These are phyloP conservation scores for Suillus lakei DNA, from an alignment of 768 basidiomycete genomes.

Conservation along the genomic window DNA sequence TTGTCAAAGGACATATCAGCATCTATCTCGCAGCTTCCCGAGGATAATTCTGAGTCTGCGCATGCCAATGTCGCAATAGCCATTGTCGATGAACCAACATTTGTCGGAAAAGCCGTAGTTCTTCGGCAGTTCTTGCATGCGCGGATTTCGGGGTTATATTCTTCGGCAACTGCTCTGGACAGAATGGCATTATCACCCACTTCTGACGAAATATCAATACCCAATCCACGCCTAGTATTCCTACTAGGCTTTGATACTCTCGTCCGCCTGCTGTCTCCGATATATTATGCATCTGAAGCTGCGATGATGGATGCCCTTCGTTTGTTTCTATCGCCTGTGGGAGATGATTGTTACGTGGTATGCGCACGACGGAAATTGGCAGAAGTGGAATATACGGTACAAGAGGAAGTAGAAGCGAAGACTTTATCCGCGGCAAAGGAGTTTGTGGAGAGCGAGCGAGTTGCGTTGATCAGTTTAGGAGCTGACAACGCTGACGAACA, in stretches of 20 bases:
- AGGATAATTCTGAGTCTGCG: conserved; percentile 1
- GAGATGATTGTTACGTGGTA: conserved; percentile 65
- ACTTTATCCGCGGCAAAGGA: conserved; percentile 43
- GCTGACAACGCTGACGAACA: conserved; percentile 52
- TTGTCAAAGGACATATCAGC: conserved; percentile 53
- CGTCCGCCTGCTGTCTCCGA: conserved; percentile 73
- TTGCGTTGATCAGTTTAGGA: conserved; percentile 67
- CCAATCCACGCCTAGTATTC: conserved; percentile 59
- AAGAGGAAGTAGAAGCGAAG: conserved; percentile 34
- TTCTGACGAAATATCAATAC: conserved; percentile 11
- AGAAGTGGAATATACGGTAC: conserved; percentile 21
- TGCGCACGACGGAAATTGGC: conserved; percentile 61
- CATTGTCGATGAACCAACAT: conserved; percentile 86
- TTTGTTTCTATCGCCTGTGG: conserved; percentile 59
- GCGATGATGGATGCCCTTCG: conserved; percentile 62
- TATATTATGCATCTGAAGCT: conserved; percentile 64
- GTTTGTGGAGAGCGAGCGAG: conserved; percentile 54
- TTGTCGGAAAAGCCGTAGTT: conserved; percentile 76
- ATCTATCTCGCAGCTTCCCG: background rate
- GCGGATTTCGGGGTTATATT: conserved; percentile 19
- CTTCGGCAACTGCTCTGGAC: conserved; percentile 20
- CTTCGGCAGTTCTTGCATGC: conserved; percentile 56
- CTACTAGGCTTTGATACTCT: conserved; percentile 87
- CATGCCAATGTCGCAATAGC: conserved; percentile 70
- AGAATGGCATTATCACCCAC: conserved; percentile 16